These are phyloP conservation scores for Pterulicium gracile DNA, from an alignment of 1,284 basidiomycete species.

Conservation along the genomic window DNA sequence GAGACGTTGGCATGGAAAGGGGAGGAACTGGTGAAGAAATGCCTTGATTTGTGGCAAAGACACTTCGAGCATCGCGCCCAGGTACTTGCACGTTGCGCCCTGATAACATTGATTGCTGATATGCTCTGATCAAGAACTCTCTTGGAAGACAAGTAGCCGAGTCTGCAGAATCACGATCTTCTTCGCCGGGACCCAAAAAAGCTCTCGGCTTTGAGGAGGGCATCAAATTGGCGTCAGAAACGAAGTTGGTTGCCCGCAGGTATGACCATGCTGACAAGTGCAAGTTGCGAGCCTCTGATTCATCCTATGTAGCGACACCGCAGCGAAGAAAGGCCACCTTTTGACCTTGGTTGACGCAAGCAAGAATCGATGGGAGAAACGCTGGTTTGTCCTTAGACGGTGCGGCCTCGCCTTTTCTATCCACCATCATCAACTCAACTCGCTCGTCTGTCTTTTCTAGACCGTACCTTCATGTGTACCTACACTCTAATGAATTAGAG, in stretches of 20 bases:
- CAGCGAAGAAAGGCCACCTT: slow-evolving; percentile 79
- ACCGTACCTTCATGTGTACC: slow-evolving; percentile 86
- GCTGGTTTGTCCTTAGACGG: slow-evolving; percentile 87
- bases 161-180: slow-evolving; percentile 31
- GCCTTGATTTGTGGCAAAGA: slow-evolving; percentile 73
- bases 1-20: slow-evolving; percentile 54
- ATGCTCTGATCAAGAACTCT: background rate
- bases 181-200: slow-evolving; percentile 23
- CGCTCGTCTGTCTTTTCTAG: slow-evolving; percentile 26
- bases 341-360: slow-evolving; percentile 72
- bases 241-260: slow-evolving; percentile 65
- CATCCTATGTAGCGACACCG: slow-evolving; percentile 51
- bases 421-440: slow-evolving; percentile 1
- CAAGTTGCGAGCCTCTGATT: slow-evolving; percentile 3
- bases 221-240: slow-evolving; percentile 60
- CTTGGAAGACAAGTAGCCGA: slow-evolving; percentile 14
- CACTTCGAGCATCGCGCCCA: slow-evolving; percentile 36
- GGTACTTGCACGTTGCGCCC: background rate
- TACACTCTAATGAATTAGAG: slow-evolving; percentile 70
- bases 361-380: slow-evolving; percentile 71
- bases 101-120: background rate
- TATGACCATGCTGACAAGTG: slow-evolving; percentile 25
- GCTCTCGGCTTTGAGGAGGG: slow-evolving; percentile 30
- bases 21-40: slow-evolving; percentile 51
- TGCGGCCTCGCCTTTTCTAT: slow-evolving; percentile 20